These are phyloP conservation scores for Trichoderma arundinaceum DNA, from an alignment of 2,329 filamentous ascomycete species.

Conservation along the genomic window DNA sequence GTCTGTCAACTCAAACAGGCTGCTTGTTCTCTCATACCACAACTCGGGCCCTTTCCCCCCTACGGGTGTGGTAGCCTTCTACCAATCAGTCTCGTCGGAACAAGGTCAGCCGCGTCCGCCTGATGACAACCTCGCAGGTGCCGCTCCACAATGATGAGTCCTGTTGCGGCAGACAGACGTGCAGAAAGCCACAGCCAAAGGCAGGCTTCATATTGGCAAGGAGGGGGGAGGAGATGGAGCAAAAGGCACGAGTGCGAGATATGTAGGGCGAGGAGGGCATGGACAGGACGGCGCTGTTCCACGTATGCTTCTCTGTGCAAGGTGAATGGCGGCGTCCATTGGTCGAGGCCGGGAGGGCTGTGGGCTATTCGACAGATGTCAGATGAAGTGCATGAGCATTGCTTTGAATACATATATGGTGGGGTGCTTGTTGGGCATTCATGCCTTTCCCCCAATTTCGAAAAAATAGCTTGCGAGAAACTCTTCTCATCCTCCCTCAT, in stretches of 20 bases:
- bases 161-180: conserved; percentile 12
- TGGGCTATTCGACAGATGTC: conserved; percentile 32
- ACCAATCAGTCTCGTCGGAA: conserved; percentile 26
- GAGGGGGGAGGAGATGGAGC: conserved; percentile 3
- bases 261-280: conserved; percentile 25
- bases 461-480: conserved; percentile 8
- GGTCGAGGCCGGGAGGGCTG: conserved; percentile 24
- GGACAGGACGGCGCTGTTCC: conserved; percentile 33
- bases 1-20: background rate
- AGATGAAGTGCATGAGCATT: conserved; percentile 32
- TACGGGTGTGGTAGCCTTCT: conserved; percentile 3
- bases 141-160: conserved; percentile 27
- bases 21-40: background rate
- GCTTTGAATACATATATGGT: conserved; percentile 24
- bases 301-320: conserved; percentile 32
- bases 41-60: too few relatives aligned
- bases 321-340: conserved; percentile 26
- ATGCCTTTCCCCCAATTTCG: conserved; percentile 27
- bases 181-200: background rate
- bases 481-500: conserved; percentile 10
- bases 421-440: conserved; percentile 30
- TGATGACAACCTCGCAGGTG: conserved; percentile 30
- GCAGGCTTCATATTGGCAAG: background rate
- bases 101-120: conserved; percentile 29
- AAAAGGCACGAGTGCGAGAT: conserved; percentile 1